phyloP scores from a whole-genome alignment of 345 rosid genomes.

The Orychophragmus violaceus region DNA sequence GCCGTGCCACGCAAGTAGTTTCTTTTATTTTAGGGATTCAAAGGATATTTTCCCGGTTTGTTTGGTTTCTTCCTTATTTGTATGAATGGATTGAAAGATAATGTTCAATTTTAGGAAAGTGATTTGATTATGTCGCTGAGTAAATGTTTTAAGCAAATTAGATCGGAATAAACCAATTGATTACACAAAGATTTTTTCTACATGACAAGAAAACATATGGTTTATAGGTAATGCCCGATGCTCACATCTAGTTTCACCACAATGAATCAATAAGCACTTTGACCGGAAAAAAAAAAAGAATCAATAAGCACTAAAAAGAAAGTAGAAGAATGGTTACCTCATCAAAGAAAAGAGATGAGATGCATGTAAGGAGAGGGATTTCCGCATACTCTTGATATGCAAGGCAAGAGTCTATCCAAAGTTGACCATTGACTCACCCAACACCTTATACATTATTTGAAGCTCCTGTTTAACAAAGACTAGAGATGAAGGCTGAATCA shows the following conservation, averaged over 20 bases:
- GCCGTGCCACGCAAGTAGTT: background rate
- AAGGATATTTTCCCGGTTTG: background rate
- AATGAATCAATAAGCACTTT: background rate
- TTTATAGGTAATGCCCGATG: background rate
- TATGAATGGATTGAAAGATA: background rate
- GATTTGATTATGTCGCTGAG: background rate
- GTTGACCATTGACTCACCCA: conserved; percentile 43
- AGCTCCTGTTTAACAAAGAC: conserved; percentile 44
- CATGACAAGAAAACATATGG: background rate
- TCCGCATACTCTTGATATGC: conserved; percentile 42
- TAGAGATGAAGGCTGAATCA: conserved; percentile 38
- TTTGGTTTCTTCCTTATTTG: background rate
- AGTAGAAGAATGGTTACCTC: conserved; percentile 31
- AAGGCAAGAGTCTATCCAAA: conserved; percentile 52
- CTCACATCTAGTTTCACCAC: background rate
- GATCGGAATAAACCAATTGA: background rate
- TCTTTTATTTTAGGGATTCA: background rate
- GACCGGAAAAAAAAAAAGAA: no score
- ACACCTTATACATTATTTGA: conserved; percentile 52
- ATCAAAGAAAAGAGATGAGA: conserved; percentile 51
- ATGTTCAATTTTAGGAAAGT: background rate
- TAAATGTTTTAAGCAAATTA: background rate
- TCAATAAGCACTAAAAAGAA: background rate
- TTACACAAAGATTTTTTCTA: conserved; percentile 10
- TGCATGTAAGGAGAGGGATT: conserved; percentile 37